Conservation (phyloP, 495 filamentous ascomycete species). For the Thermochaetoides thermophila region DNA sequence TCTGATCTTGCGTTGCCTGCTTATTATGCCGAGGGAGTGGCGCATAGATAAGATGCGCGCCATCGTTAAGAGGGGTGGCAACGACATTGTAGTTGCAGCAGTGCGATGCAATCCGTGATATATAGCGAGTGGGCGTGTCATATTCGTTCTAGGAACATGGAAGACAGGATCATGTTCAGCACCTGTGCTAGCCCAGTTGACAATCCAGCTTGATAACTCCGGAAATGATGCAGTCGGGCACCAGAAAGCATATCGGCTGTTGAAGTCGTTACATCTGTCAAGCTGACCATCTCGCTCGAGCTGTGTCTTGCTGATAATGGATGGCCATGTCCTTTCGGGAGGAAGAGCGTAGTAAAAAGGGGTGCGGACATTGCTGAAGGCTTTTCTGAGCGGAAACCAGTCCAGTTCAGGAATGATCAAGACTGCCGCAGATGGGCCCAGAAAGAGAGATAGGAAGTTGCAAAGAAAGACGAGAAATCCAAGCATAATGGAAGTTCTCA, state of each 20-base stretch:
- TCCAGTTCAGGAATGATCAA: neutral
- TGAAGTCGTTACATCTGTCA: neutral
- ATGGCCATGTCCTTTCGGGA: neutral
- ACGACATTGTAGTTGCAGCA: neutral
- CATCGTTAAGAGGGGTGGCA: neutral
- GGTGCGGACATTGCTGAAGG: neutral
- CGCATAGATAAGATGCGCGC: neutral
- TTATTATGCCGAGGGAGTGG: no score
- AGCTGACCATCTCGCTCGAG: neutral
- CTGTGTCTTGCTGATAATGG: neutral
- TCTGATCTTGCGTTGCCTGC: neutral
- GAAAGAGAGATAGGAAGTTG: neutral
- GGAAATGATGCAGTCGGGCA: neutral
- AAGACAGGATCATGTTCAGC: neutral
- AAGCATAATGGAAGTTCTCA: neutral
- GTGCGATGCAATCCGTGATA: neutral
- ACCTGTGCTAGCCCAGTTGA: neutral
- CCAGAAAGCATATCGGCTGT: neutral
- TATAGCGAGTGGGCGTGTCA: neutral
- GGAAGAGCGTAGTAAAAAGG: neutral
- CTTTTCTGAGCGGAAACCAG: neutral
- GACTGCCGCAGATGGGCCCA: neutral
- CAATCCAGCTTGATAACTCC: neutral
- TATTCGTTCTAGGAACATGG: no score
- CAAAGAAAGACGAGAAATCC: neutral